Evolutionary conservation across 2,329 filamentous ascomycete genomes (phyloP).

Genomic region (Aspergillus sp.): DNA sequence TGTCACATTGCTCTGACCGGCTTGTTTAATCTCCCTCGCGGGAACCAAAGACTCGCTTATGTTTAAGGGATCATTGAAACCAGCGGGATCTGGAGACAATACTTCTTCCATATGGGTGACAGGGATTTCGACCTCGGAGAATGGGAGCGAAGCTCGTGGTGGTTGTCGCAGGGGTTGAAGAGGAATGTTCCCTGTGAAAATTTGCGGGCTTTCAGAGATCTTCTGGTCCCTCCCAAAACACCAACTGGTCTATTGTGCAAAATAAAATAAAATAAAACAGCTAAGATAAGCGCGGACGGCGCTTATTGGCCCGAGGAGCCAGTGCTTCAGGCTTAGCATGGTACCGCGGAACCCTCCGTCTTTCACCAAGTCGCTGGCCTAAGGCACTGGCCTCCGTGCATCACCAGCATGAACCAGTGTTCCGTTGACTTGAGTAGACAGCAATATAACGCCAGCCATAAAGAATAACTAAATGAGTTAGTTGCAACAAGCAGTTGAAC

Average conservation of each 20-base stretch:
- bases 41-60: conserved; percentile 59
- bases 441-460: no score
- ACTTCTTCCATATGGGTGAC: conserved; percentile 11
- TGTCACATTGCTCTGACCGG: conserved; percentile 52
- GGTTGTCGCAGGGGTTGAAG: not conserved
- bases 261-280: not conserved
- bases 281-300: no score
- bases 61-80: conserved; percentile 33
- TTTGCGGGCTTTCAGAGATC: not conserved
- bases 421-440: no score
- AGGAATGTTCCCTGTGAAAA: not conserved
- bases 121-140: not conserved
- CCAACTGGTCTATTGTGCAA: not conserved
- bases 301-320: no score
- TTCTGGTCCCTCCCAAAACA: not conserved
- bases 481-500: not conserved
- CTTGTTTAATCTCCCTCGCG: conserved; percentile 51
- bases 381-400: no score
- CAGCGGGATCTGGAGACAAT: conserved; percentile 12
- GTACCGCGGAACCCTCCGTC: no score
- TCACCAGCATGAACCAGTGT: no score
- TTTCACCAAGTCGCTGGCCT: no score
- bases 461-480: not conserved
- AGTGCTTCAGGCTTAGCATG: no score
- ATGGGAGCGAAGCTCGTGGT: not conserved